phyloP scores from a whole-genome alignment of 768 basidiomycete genomes.

The Lepiota venenata region DNA sequence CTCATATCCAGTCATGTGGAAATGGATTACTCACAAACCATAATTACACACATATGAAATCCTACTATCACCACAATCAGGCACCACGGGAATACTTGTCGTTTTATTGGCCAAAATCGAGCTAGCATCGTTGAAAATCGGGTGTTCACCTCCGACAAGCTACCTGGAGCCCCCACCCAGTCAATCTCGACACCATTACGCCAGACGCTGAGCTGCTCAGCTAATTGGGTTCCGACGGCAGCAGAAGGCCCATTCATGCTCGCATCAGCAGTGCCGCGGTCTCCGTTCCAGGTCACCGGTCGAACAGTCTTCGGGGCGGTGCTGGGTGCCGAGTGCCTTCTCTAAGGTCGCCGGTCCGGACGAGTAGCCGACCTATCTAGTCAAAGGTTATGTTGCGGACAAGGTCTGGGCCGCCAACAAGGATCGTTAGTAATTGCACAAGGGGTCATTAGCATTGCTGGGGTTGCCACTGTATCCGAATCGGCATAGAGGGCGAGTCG shows the following conservation, averaged over 20 bases:
- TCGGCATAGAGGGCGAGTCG: constrained; percentile 72
- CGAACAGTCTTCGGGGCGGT: constrained; percentile 54
- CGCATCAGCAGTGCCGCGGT: constrained; percentile 34
- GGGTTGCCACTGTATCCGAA: constrained; percentile 58
- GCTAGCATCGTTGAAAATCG: constrained; percentile 52
- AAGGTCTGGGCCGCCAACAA: constrained; percentile 65
- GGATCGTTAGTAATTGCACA: constrained; percentile 65
- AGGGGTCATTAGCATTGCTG: constrained; percentile 30
- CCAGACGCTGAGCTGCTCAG: constrained; percentile 23
- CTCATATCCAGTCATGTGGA: too few species aligned
- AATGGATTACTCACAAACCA: constrained; percentile 63
- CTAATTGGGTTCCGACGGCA: constrained; percentile 39
- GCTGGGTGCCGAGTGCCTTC: constrained; percentile 50
- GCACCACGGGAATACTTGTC: constrained; percentile 70
- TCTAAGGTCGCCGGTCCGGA: constrained; percentile 68
- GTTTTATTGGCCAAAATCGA: constrained; percentile 72
- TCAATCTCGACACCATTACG: constrained; percentile 45
- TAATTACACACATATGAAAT: constrained; percentile 88
- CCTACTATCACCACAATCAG: constrained; percentile 70
- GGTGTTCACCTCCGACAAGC: constrained; percentile 63
- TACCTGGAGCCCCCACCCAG: constrained; percentile 68
- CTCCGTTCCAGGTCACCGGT: constrained; percentile 73
- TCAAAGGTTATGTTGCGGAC: constrained; percentile 52
- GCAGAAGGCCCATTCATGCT: constrained; percentile 26
- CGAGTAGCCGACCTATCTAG: constrained; percentile 40